Conservation (phyloP, 768 basidiomycete species). For the Suillus decipiens region DNA sequence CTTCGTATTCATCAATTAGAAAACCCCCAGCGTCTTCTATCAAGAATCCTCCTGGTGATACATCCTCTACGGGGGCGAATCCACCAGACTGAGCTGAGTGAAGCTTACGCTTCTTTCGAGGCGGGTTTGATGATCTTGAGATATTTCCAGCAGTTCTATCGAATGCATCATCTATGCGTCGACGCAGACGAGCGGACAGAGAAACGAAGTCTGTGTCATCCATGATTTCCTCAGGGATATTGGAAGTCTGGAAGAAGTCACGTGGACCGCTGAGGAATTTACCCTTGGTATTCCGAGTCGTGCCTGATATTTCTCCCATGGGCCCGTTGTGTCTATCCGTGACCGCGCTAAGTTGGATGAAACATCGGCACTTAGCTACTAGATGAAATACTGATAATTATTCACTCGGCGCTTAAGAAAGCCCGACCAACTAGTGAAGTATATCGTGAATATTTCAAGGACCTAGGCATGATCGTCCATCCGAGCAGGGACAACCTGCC, state of each 20-base stretch:
- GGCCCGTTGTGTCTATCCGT: too few species aligned
- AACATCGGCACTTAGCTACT: too few species aligned
- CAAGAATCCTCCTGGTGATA: conserved; percentile 37
- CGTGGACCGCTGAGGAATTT: too few species aligned
- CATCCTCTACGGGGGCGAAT: conserved; percentile 17
- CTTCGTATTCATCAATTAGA: conserved; percentile 26
- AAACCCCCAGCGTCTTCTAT: conserved; percentile 35
- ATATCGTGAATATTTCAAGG: too few species aligned
- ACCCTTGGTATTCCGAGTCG: too few species aligned
- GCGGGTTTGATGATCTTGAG: conserved; percentile 1
- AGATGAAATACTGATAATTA: too few species aligned
- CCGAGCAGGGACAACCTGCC: too few species aligned
- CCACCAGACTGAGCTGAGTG: conserved; percentile 13
- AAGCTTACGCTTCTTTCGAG: conserved; percentile 5
- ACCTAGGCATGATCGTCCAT: too few species aligned
- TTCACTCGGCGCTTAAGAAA: too few species aligned
- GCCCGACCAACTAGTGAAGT: too few species aligned
- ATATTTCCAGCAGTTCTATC: conserved; percentile 28
- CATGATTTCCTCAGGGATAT: not conserved
- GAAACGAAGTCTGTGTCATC: conserved; percentile 37
- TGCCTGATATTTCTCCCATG: too few species aligned
- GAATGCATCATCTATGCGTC: conserved; percentile 56
- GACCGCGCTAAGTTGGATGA: too few species aligned
- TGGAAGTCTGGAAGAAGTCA: not conserved
- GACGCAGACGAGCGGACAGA: conserved; percentile 44